These are phyloP conservation scores for Aspergillus versicolor DNA, from an alignment of 2,329 filamentous ascomycete species.

Conservation along the genomic window DNA sequence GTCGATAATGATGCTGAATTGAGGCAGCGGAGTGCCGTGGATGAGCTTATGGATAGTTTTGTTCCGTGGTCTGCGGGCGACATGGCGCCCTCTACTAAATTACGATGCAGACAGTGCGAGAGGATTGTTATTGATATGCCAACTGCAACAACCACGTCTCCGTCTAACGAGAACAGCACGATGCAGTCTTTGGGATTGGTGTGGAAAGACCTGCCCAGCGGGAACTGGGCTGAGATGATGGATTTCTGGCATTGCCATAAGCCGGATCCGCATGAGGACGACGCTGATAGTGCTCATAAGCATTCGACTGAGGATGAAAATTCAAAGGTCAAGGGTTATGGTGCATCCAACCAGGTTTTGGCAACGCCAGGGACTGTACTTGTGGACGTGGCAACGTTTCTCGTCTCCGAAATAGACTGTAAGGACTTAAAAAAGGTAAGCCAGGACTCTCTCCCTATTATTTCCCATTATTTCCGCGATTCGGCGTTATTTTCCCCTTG, in stretches of 20 bases:
- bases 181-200: slow-evolving; percentile 36
- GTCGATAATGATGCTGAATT: slow-evolving; percentile 42
- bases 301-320: slow-evolving; percentile 45
- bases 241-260: slow-evolving; percentile 99
- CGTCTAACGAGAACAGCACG: neutral
- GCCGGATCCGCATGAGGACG: slow-evolving; percentile 57
- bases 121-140: slow-evolving; percentile 27
- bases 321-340: slow-evolving; percentile 69
- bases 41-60: slow-evolving; percentile 32
- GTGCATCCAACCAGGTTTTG: slow-evolving; percentile 72
- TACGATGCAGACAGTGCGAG: slow-evolving; percentile 42
- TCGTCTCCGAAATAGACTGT: slow-evolving; percentile 70
- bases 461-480: neutral
- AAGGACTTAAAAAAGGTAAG: slow-evolving; percentile 40
- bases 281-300: slow-evolving; percentile 38
- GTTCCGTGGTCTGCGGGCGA: slow-evolving; percentile 41
- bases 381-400: slow-evolving; percentile 75
- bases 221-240: slow-evolving; percentile 99
- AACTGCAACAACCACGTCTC: neutral
- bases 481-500: neutral
- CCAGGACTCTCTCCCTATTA: neutral
- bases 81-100: slow-evolving; percentile 31
- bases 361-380: slow-evolving; percentile 69
- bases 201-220: slow-evolving; percentile 94
- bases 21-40: slow-evolving; percentile 10